These are phyloP conservation scores for Leccinum aurantiacum DNA, from an alignment of 768 basidiomycete genomes.

Conservation along the genomic window DNA sequence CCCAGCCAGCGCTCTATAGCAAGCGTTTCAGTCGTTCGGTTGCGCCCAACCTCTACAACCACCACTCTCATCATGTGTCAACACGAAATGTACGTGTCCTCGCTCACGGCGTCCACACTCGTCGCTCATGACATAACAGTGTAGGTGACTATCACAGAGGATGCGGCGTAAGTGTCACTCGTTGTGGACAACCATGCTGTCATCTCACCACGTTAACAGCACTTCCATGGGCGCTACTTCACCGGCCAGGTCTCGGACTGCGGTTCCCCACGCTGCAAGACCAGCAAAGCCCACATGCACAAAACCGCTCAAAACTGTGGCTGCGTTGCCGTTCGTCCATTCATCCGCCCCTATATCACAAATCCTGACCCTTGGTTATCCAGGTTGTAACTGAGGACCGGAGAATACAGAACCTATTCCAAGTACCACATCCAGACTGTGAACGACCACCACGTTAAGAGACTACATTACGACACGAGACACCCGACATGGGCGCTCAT, in stretches of 20 bases:
- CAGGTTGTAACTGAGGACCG: conserved; percentile 38
- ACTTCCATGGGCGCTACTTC: conserved; percentile 40
- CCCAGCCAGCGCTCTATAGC: not conserved
- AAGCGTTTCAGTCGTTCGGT: not conserved
- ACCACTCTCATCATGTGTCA: conserved; percentile 30
- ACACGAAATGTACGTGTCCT: conserved; percentile 36
- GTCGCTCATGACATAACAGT: conserved; percentile 20
- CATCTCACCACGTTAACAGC: conserved; percentile 21
- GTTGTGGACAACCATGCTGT: not conserved
- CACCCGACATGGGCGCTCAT: not conserved
- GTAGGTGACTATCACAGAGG: conserved; percentile 40
- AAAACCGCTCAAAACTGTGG: conserved; percentile 36
- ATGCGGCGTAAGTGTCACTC: conserved; percentile 31
- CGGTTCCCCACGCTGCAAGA: conserved; percentile 33
- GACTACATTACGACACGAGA: conserved; percentile 1
- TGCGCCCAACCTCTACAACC: not conserved
- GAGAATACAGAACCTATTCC: conserved; percentile 38
- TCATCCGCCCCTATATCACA: conserved; percentile 11
- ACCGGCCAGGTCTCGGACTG: conserved; percentile 35
- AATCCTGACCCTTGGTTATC: not conserved
- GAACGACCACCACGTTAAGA: conserved; percentile 22
- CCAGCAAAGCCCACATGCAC: conserved; percentile 36
- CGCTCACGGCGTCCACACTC: not conserved
- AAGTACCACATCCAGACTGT: conserved; percentile 36
- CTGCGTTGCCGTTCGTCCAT: conserved; percentile 28